phyloP scores from a whole-genome alignment of 345 rosid genomes.

The Citrus glauca region DNA sequence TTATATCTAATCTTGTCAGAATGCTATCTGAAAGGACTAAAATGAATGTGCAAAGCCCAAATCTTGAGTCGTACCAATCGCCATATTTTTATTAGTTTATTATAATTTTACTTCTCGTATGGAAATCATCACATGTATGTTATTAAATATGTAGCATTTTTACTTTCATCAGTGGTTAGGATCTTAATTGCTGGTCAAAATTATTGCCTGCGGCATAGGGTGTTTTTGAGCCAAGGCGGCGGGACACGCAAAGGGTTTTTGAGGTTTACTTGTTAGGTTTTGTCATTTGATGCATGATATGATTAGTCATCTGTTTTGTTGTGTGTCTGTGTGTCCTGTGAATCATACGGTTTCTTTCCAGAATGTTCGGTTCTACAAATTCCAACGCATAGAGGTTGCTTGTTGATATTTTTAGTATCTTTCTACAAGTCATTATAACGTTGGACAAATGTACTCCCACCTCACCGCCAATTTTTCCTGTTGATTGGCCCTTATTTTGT shows the following conservation, averaged over 20 bases:
- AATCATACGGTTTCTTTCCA: neutral
- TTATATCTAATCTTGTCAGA: too few species aligned
- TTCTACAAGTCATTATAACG: neutral
- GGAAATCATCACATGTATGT: too few species aligned
- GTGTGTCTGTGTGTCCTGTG: neutral
- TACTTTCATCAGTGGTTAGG: too few species aligned
- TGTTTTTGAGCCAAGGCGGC: neutral
- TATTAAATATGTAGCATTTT: too few species aligned
- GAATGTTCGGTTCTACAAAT: neutral
- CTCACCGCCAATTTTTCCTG: neutral
- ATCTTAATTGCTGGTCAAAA: neutral
- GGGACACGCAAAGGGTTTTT: neutral
- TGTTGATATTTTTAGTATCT: neutral
- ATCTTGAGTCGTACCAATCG: neutral
- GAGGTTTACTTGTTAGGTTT: neutral
- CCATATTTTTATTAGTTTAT: neutral
- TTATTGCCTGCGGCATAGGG: neutral
- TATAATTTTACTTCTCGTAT: too few species aligned
- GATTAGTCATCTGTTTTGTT: too few species aligned
- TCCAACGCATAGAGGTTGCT: neutral
- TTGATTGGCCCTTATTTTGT: neutral
- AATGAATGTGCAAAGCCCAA: neutral
- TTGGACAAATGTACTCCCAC: constrained; percentile 1
- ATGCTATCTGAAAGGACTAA: neutral
- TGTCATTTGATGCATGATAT: neutral